Evolutionary conservation across 257 asterid species (phyloP).

Genomic region (Solanum commersonii): DNA sequence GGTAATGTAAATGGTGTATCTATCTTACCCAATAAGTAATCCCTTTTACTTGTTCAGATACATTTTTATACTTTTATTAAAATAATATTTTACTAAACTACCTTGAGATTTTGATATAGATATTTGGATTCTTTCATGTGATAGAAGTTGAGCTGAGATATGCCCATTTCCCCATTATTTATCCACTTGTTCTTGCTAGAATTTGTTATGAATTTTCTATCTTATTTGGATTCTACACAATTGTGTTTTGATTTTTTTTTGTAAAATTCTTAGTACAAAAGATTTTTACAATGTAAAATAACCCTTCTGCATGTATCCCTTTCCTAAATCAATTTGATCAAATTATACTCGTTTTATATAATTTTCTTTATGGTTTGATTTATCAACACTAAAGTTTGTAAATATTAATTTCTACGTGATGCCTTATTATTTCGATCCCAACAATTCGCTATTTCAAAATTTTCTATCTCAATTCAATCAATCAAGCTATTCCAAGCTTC

Average conservation of each 20-base stretch:
- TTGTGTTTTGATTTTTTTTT: not conserved
- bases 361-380: not conserved
- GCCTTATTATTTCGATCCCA: not conserved
- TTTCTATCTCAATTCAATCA: not conserved
- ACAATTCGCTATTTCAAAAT: too few species aligned
- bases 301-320: not conserved
- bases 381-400: rapidly evolving
- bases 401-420: rapidly evolving
- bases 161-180: not conserved
- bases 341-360: not conserved
- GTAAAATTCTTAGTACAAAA: not conserved
- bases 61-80: not conserved
- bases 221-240: not conserved
- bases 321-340: not conserved
- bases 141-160: not conserved
- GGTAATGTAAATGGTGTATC: not conserved
- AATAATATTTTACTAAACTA: not conserved
- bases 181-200: not conserved
- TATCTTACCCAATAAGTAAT: not conserved
- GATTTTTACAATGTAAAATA: not conserved
- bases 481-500: not conserved
- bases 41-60: not conserved
- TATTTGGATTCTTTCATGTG: not conserved
- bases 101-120: not conserved
- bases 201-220: too few species aligned